Evolutionary conservation across 441 rosid species (phyloP).

Genomic region (Aleurites moluccanus): DNA sequence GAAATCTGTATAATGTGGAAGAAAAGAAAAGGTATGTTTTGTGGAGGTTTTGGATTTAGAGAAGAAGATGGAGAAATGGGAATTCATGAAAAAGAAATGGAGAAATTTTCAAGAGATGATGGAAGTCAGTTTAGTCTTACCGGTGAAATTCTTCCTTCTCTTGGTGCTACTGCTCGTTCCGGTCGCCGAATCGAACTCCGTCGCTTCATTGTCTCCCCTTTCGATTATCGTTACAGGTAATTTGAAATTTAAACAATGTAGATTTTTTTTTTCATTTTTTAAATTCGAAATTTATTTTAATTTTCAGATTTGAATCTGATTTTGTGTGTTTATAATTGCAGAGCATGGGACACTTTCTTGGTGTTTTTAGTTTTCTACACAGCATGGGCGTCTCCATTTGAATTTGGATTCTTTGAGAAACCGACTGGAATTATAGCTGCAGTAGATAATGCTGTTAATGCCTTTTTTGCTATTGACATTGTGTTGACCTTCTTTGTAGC

Average conservation of each 20-base stretch:
- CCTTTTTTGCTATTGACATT: slow-evolving; percentile 65
- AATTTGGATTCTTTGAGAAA: slow-evolving; percentile 58
- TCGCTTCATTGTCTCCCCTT: slow-evolving; percentile 64
- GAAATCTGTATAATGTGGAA: not conserved
- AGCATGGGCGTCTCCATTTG: slow-evolving; percentile 92
- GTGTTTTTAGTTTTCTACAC: slow-evolving; percentile 78
- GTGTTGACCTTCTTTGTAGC: slow-evolving; percentile 81
- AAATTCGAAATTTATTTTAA: not conserved
- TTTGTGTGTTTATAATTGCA: slow-evolving; percentile 25
- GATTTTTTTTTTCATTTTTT: not conserved
- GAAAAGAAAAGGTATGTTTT: slow-evolving; percentile 15
- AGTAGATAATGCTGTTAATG: slow-evolving; percentile 64
- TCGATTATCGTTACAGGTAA: slow-evolving; percentile 64
- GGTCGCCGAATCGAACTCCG: slow-evolving; percentile 45
- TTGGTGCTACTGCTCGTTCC: slow-evolving; percentile 52
- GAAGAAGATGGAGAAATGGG: not conserved
- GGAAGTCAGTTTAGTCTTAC: slow-evolving; percentile 53
- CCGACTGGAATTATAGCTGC: slow-evolving; percentile 50
- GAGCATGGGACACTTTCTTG: slow-evolving; percentile 73
- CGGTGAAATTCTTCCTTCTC: slow-evolving; percentile 69
- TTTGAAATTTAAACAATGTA: not conserved
- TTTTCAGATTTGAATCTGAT: not conserved
- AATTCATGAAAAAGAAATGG: slow-evolving; percentile 22
- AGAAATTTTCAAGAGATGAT: slow-evolving; percentile 34
- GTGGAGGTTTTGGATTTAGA: slow-evolving; percentile 7